Base-by-base conservation (phyloP, 306 rosid species). In the Cicer judaicum region DNA sequence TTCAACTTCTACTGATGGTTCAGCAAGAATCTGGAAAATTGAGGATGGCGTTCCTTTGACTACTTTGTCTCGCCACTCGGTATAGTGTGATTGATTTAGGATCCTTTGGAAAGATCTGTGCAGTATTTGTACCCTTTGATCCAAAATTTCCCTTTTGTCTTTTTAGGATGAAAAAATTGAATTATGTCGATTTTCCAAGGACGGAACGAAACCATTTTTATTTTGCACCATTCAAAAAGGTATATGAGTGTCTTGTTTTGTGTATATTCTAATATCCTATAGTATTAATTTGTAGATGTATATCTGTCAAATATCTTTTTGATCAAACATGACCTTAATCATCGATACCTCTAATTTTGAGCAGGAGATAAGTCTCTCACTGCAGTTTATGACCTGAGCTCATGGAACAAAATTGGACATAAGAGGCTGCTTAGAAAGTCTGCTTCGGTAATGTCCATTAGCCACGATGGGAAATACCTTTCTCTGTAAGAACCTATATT, bases 381-480 rank as follows among this genome's bases (percentile, higher is more conserved):
- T 14, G 89, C 84, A 39, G 98, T 94, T 76, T 94, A 91, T 90
- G 97, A 94, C 80, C 86, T 94, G 46, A 86, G 97, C 79, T 82
- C 93, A 10, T 94, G 98, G 97, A 91, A 85, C 54, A 91, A 69
- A 91, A 90, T 94, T 70, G 98, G 98, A 69, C 82, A 87, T 76
- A 94, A 94, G 90, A 88, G 80, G 87, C 86, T 94, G 46, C 89
- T 94, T 79, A 83, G 79, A 79, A 91, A 94, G 84, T 85, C 96
- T 48, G 96, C 97, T 63, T 82, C 95, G 13, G 73, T 90, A 55
- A 87, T 94, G 95, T 84, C 98, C 47, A 81, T 89, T 70, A 94
- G 98, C 88, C 90, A 77, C 75, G 98, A 93, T 71, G 98, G 98
- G 75, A 93, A 93, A 86, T 93, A 93, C 85, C 89, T 93, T 74